Conservation (phyloP, 805 yeast genomes). For the Ogataea degrootiae region DNA sequence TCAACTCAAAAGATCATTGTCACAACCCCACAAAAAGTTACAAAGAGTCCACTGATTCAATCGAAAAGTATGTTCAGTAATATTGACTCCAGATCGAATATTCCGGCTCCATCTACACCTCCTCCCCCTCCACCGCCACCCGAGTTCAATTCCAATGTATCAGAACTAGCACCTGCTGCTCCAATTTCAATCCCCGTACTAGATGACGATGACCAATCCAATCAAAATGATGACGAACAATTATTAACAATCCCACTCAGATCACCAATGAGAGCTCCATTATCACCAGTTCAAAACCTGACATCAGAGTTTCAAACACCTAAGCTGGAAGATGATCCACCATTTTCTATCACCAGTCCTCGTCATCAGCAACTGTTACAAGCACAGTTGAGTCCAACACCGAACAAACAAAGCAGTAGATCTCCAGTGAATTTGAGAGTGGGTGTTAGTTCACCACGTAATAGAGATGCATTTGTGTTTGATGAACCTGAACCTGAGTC, state of each 20-base stretch:
- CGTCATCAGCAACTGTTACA: neutral
- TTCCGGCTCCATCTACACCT: neutral
- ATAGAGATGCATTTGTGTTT: constrained; percentile 20
- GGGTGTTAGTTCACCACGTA: constrained; percentile 14
- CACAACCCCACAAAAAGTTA: constrained; percentile 13
- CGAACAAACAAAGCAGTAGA: constrained; percentile 3
- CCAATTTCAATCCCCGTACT: neutral
- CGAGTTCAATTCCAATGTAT: neutral
- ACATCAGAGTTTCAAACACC: constrained; percentile 12
- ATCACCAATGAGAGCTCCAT: constrained; percentile 25
- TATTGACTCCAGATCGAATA: no score
- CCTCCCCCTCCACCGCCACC: neutral
- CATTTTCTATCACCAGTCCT: neutral
- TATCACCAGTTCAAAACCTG: constrained; percentile 5
- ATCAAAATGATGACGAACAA: constrained; percentile 13
- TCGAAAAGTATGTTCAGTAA: neutral
- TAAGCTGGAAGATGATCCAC: neutral
- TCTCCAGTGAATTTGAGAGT: constrained; percentile 5
- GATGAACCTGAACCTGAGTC: constrained; percentile 17
- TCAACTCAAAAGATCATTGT: constrained; percentile 11
- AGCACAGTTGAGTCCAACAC: constrained; percentile 4
- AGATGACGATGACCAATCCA: neutral
- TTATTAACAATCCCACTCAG: constrained; percentile 26
- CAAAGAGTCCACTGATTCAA: constrained; percentile 8
- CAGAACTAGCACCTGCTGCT: neutral